These are phyloP conservation scores for Ceratocystis colombiana DNA, from an alignment of 2,329 filamentous ascomycete genomes.

Conservation along the genomic window DNA sequence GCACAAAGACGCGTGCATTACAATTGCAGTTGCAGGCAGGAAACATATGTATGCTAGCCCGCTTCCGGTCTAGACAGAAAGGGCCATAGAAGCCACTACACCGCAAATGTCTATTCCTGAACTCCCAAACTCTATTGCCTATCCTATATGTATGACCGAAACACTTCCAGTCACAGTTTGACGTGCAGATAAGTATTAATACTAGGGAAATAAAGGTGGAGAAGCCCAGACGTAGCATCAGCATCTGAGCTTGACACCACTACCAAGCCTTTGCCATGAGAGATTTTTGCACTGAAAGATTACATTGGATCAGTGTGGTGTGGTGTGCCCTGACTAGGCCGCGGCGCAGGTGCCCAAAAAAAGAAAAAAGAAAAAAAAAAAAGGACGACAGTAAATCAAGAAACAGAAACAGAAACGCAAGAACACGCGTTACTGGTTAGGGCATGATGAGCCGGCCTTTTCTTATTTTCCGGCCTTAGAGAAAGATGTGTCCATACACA, in stretches of 20 bases:
- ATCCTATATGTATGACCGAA: background rate
- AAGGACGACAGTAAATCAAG: background rate
- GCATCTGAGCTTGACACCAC: background rate
- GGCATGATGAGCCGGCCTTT: background rate
- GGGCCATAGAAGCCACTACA: too few species aligned
- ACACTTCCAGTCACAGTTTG: background rate
- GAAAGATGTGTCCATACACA: background rate
- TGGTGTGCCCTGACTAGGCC: background rate
- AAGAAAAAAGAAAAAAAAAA: background rate
- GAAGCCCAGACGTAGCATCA: background rate
- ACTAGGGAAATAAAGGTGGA: background rate
- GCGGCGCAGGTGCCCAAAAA: background rate
- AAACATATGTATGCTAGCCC: background rate
- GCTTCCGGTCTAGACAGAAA: background rate
- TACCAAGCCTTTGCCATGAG: background rate
- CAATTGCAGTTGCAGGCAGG: background rate
- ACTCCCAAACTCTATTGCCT: background rate
- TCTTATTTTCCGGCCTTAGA: background rate
- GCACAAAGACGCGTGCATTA: background rate
- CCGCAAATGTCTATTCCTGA: too few species aligned
- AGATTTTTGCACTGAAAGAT: background rate
- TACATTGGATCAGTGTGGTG: too few species aligned
- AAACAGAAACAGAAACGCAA: conserved; percentile 9
- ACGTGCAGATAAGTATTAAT: background rate
- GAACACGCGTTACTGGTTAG: conserved; percentile 6